These are phyloP conservation scores for Pochonia chlamydosporia DNA, from an alignment of 2,329 filamentous ascomycete genomes.

Conservation along the genomic window DNA sequence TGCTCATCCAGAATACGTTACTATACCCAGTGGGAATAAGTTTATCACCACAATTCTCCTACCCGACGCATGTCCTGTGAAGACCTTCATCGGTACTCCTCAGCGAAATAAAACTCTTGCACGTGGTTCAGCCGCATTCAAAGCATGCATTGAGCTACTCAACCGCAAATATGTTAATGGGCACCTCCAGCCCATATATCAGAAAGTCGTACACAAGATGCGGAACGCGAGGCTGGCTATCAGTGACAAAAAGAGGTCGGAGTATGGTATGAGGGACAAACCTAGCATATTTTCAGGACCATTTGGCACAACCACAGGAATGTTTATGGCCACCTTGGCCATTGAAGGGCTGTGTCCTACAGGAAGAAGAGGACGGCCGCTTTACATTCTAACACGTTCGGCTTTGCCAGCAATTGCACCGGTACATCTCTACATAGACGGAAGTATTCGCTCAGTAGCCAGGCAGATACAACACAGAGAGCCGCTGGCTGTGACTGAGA, in stretches of 20 bases:
- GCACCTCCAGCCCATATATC: constrained; percentile 66
- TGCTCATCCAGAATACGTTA: constrained; percentile 52
- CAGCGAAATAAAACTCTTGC: constrained; percentile 69
- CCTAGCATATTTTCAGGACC: constrained; percentile 63
- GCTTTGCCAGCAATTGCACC: constrained; percentile 57
- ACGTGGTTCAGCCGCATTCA: constrained; percentile 84
- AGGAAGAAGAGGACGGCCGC: constrained; percentile 51
- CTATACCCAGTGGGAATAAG: constrained; percentile 44
- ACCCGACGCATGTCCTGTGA: constrained; percentile 68
- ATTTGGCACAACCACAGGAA: constrained; percentile 32
- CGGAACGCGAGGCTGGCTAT: constrained; percentile 82
- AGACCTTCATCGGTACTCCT: constrained; percentile 55
- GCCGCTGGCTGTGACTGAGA: constrained; percentile 25
- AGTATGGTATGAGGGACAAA: constrained; percentile 75
- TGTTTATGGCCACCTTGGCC: constrained; percentile 59
- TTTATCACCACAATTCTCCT: constrained; percentile 76
- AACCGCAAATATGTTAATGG: constrained; percentile 63
- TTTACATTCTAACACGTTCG: constrained; percentile 66
- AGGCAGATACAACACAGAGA: neutral
- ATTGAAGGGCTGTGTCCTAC: constrained; percentile 52
- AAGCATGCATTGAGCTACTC: constrained; percentile 67
- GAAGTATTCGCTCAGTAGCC: neutral
- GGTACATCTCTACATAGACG: constrained; percentile 63
- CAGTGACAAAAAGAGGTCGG: constrained; percentile 66
- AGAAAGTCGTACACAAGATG: constrained; percentile 69